phyloP scores from a whole-genome alignment of 371 early-diverging fungal genomes.

The Syncephalis fuscata region DNA sequence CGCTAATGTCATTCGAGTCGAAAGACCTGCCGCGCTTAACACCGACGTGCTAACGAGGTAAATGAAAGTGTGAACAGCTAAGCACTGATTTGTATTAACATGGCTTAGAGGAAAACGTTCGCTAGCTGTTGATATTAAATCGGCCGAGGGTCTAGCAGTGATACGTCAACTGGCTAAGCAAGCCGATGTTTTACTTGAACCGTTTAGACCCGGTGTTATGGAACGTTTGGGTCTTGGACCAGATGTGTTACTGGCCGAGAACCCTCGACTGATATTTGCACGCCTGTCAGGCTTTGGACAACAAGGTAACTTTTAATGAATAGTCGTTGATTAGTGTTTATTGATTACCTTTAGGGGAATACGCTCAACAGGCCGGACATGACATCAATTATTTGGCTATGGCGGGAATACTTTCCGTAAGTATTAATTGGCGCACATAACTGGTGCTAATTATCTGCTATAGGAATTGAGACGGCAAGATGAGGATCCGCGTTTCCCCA shows the following conservation, averaged over 20 bases:
- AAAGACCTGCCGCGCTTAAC: slow-evolving; percentile 16
- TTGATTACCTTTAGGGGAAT: slow-evolving; percentile 7
- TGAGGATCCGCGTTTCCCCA: slow-evolving; percentile 40
- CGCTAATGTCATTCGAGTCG: slow-evolving; percentile 55
- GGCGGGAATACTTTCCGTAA: slow-evolving; percentile 43
- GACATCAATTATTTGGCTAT: slow-evolving; percentile 60
- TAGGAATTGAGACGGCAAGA: slow-evolving; percentile 38
- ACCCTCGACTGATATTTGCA: slow-evolving; percentile 43
- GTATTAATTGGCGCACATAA: background rate
- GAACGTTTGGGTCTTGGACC: slow-evolving; percentile 56
- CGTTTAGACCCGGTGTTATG: slow-evolving; percentile 62
- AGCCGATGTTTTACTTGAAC: slow-evolving; percentile 57
- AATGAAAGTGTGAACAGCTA: background rate
- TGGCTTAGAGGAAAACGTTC: slow-evolving; percentile 52
- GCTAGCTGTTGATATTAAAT: slow-evolving; percentile 43
- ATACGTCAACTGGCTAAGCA: slow-evolving; percentile 21
- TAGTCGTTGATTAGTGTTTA: background rate
- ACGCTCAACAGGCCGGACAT: slow-evolving; percentile 47
- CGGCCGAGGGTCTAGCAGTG: slow-evolving; percentile 22
- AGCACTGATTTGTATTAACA: background rate
- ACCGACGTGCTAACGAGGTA: slow-evolving; percentile 5
- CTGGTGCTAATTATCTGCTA: background rate
- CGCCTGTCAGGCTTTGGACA: slow-evolving; percentile 59
- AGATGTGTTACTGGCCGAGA: slow-evolving; percentile 25
- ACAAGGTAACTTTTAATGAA: slow-evolving; percentile 14